A percentile compares a stretch with the other conserved stretches of the same genome.
Conservation (phyloP, 179 eudicot species). For the Carnegiea gigantea region DNA sequence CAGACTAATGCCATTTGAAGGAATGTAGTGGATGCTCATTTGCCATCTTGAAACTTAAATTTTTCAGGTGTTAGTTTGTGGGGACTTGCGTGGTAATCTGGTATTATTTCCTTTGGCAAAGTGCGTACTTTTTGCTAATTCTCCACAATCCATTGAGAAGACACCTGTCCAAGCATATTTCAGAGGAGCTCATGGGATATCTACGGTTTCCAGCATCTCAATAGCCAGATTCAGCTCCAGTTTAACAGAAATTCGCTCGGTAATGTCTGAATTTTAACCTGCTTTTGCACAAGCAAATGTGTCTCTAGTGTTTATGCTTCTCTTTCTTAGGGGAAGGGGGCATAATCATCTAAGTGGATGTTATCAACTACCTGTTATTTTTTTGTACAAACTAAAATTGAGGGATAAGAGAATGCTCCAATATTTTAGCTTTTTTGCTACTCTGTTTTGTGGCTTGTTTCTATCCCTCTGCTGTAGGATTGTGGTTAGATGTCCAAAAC, state of each 20-base stretch:
- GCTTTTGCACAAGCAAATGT: neutral
- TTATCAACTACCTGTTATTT: neutral
- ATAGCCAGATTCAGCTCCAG: conserved; percentile 43
- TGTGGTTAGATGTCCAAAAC: neutral
- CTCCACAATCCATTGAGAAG: conserved; percentile 40
- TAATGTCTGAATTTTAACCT: conserved; percentile 27
- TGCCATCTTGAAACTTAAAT: neutral
- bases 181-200: conserved; percentile 99
- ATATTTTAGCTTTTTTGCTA: neutral
- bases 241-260: conserved; percentile 73
- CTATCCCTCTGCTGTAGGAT: neutral
- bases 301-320: neutral
- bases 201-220: conserved; percentile 78
- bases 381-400: neutral
- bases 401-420: neutral
- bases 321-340: neutral
- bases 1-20: conserved; percentile 9
- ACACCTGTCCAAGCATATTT: conserved; percentile 58
- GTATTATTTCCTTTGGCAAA: conserved; percentile 64
- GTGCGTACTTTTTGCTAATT: conserved; percentile 37
- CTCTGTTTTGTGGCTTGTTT: neutral
- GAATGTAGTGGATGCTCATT: neutral
- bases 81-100: conserved; percentile 96
- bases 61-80: conserved; percentile 81
- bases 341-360: neutral